Evolutionary conservation across 257 asterid genomes (phyloP), one percentile per base, ranked within the genome.

Genomic region (Scutellaria baicalensis): DNA sequence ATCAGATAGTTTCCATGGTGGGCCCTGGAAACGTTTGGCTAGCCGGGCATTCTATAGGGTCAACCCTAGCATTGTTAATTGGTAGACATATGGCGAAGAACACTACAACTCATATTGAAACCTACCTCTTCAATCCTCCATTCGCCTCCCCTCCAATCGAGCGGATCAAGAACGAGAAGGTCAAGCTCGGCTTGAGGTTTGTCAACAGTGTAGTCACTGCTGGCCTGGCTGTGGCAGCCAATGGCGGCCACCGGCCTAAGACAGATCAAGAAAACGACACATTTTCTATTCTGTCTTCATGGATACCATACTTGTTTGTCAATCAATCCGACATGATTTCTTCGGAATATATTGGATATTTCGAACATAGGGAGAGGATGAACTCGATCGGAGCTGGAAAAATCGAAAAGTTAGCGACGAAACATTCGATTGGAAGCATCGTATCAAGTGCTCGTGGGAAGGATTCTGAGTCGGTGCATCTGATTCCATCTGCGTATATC

Each of bases 81-180:
- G 95, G 93, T 2, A 73, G 90, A 31, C 64, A 78, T 7, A 78
- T 78, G 87, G 87, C 68, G 11, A 79, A 59, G 59, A 83, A 54
- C 56, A 20, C 38, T 55, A 79, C 82, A 1, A 45, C 54, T 6
- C 84, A 76, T 54, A 59, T 90, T 0, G 91, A 86, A 48, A 68
- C 93, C 7, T 90, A 85, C 64, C 87, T 88, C 33, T 86, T 90
- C 63, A 88, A 83, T 39, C 95, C 96, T 7, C 93, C 96, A 1
- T 90, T 90, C 58, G 59, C 80, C n/a, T 88, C 93, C 2, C 73
- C 84, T 4, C 96, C 93, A 2, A 40, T 88, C 4, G 85, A 90
- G 14, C 52, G 69, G 59, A 80, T 84, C 1, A 80, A 84, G 31
- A 84, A 79, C 44, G 89, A 83, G 70, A 90, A 79, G 51, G 36